Evolutionary conservation across 129 eudicot species (phyloP).

Genomic region (Glebionis coronaria): DNA sequence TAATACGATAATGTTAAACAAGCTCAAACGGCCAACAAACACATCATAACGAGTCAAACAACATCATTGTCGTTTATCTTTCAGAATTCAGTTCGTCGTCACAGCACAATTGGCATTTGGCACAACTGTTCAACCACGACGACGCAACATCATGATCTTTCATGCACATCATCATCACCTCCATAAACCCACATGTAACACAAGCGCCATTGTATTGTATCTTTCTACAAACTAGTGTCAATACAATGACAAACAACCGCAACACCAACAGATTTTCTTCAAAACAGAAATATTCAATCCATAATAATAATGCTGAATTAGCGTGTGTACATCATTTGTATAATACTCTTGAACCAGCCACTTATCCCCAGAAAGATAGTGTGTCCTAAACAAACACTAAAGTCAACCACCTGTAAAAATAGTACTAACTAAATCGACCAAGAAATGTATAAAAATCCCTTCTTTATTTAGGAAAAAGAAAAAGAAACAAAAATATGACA

Average conservation of each 20-base stretch:
- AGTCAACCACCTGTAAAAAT: background rate
- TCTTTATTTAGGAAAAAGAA: conserved; percentile 11
- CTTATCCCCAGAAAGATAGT: background rate
- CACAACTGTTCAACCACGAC: too few species aligned
- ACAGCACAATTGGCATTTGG: too few species aligned
- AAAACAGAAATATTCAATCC: background rate
- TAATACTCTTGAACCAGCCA: conserved; percentile 13
- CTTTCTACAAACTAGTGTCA: background rate
- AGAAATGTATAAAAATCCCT: conserved; percentile 11
- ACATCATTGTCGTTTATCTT: too few species aligned
- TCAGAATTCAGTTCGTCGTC: too few species aligned
- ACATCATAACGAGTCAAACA: too few species aligned
- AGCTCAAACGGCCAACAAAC: too few species aligned
- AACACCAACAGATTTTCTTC: background rate
- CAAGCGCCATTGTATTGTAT: background rate
- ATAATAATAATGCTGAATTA: background rate
- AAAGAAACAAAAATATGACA: conserved; percentile 8
- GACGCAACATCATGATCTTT: background rate
- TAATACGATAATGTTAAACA: too few species aligned
- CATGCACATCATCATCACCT: background rate
- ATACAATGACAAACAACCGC: background rate
- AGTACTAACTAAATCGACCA: background rate
- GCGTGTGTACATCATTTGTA: conserved; percentile 27
- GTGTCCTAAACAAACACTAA: conserved; percentile 7
- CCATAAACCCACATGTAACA: background rate